Evolutionary conservation across 495 filamentous ascomycete species (phyloP).

Genomic region (Aspergillus homomorphus): DNA sequence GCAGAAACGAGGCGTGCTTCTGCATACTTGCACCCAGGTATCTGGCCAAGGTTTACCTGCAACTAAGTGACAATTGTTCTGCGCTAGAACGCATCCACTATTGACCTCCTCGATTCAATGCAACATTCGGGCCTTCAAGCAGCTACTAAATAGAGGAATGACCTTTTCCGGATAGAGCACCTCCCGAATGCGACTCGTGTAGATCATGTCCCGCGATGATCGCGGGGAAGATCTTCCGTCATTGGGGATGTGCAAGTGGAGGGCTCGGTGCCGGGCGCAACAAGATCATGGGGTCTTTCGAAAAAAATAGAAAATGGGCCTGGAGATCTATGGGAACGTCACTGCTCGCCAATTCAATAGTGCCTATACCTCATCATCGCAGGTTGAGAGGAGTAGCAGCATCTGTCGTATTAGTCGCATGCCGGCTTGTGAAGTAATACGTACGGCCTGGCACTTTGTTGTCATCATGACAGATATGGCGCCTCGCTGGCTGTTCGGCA

Average conservation of each 20-base stretch:
- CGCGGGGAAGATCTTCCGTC: slow-evolving; percentile 18
- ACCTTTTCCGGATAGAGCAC: slow-evolving; percentile 2
- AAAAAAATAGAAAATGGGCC: background rate
- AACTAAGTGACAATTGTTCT: background rate
- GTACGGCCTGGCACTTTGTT: background rate
- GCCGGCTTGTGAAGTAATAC: no score
- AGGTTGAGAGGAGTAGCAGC: no score
- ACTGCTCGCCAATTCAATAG: no score
- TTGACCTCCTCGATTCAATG: background rate
- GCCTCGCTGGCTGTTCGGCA: background rate
- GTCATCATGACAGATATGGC: background rate
- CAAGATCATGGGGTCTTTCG: background rate
- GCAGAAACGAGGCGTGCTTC: background rate
- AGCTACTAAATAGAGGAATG: background rate
- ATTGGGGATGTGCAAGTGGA: background rate
- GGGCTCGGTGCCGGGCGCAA: background rate
- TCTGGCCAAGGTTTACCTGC: background rate
- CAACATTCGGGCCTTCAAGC: background rate
- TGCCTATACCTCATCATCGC: no score
- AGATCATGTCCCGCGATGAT: slow-evolving; percentile 12
- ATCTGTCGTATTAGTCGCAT: no score
- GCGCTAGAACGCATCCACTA: background rate
- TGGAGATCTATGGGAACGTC: no score
- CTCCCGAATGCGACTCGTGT: slow-evolving; percentile 10
- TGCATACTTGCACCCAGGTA: background rate